Conservation (phyloP, 2,329 filamentous ascomycete genomes). For the Calonectria hongkongensis region DNA sequence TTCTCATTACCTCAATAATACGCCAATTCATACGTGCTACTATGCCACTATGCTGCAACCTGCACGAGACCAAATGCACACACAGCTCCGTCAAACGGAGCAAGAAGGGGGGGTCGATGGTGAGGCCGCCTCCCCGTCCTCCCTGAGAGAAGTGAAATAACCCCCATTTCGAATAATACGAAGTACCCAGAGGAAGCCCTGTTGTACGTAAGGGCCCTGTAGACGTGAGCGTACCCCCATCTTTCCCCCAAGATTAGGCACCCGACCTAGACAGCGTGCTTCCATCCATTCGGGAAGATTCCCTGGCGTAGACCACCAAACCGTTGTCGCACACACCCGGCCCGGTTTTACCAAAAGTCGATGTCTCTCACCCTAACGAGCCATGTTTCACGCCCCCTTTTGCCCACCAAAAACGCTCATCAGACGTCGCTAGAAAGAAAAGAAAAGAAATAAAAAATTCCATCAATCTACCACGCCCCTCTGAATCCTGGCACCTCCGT, state of each 20-base stretch:
- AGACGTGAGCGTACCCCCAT: conserved; percentile 19
- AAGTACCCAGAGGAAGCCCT: not conserved
- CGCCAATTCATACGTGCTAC: not conserved
- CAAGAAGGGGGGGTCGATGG: too few relatives aligned
- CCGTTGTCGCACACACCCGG: conserved; percentile 24
- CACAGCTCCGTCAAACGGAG: not conserved
- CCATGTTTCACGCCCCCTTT: conserved; percentile 17
- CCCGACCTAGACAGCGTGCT: not conserved
- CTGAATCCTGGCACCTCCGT: not conserved
- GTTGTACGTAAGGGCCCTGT: conserved; percentile 16
- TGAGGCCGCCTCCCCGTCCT: conserved; percentile 8
- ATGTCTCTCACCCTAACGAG: conserved; percentile 17
- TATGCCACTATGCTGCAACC: not conserved
- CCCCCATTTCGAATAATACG: conserved; percentile 18
- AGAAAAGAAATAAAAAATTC: conserved; percentile 15
- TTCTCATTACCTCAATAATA: conserved; percentile 30
- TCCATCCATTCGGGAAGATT: conserved; percentile 27
- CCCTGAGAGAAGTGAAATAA: conserved; percentile 15
- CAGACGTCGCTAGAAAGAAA: conserved; percentile 25
- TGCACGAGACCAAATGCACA: not conserved
- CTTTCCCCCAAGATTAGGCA: conserved; percentile 2
- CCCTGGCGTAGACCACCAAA: conserved; percentile 13
- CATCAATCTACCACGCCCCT: not conserved
- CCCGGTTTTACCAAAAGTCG: conserved; percentile 14
- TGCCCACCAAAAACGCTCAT: conserved; percentile 12